Conservation (phyloP, 176 grass and related monocot genomes). For the Urochloa ruziziensis region DNA sequence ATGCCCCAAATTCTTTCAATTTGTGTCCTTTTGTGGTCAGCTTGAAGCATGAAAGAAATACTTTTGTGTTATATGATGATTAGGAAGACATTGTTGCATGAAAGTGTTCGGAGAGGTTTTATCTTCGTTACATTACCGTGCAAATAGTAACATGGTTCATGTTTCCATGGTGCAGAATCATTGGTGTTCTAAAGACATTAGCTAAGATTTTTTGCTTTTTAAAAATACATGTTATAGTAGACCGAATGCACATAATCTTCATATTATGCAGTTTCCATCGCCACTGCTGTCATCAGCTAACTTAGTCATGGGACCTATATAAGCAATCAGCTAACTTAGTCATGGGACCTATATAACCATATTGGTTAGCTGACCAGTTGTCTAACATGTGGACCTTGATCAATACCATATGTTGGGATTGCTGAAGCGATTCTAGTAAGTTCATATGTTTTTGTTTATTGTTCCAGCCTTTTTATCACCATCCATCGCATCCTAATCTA, state of each 20-base stretch:
- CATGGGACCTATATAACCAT: neutral
- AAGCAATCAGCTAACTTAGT: neutral
- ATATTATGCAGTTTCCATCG: neutral
- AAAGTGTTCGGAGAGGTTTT: neutral
- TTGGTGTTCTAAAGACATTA: neutral
- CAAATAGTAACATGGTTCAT: neutral
- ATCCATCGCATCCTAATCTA: neutral
- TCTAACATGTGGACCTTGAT: conserved; percentile 1
- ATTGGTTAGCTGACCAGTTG: neutral
- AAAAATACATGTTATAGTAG: neutral
- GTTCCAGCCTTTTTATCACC: neutral
- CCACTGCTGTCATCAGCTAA: neutral
- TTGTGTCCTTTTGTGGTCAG: neutral
- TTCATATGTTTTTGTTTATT: neutral
- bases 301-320: neutral
- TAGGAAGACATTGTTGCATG: neutral
- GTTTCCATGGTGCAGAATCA: neutral
- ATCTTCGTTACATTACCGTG: neutral
- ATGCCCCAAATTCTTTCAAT: neutral
- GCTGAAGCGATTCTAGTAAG: neutral
- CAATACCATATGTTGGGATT: neutral
- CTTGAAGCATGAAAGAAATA: neutral
- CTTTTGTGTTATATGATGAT: neutral
- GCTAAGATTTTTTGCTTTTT: neutral
- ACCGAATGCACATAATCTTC: neutral